Evolutionary conservation across 2,329 filamentous ascomycete genomes (phyloP), one percentile per base, ranked within the genome.

Genomic region (Fusarium mangiferae): DNA sequence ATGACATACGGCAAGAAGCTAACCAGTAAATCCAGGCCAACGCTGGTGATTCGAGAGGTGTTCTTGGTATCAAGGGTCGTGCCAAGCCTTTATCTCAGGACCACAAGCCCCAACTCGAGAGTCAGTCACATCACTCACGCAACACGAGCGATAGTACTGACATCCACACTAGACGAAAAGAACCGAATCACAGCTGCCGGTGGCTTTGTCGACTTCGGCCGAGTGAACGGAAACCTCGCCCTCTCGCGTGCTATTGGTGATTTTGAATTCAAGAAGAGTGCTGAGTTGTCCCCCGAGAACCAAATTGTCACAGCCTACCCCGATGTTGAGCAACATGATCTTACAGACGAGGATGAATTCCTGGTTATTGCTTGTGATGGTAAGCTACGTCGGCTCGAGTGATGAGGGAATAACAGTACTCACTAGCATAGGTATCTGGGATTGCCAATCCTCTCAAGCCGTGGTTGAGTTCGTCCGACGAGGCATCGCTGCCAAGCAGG

Each of bases 241-340:
- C 88, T 99, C 71, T 99, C 96, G 72, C 93, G 96, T 83, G 96
- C 96, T 78, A 98, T 99, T 83, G 96, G 96, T 78, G 96, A 99
- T 83, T 99, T 99, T 81, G 96, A 99, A 83, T 99, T 99, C 90
- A 99, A 99, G 90, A 98, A 98, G 89, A 98, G 95, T 83, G 94
- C 96, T 77, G 95, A 98, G 81, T 91, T 99, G 54, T 92, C 96
- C 7, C 96, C 96, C n/a, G 96, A 99, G 86, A 94, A 97, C 82
- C 96, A 99, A 84, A 98, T 99, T 76, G 96, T 99, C 48, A 99
- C 96, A 22, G 96, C 96, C 11, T 98, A 92, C 84, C 96, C 96
- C 28, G 96, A 99, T 81, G 95, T 99, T 49, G 94, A 94, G 62
- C 90, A 94, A 70, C 96, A 99, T 82, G 94, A 98, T 59, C 88